Percentiles rank a stretch among this genome's conserved stretches.
Conservation (phyloP, 2,329 filamentous ascomycete genomes). For the Ophiosphaerella herpotricha region DNA sequence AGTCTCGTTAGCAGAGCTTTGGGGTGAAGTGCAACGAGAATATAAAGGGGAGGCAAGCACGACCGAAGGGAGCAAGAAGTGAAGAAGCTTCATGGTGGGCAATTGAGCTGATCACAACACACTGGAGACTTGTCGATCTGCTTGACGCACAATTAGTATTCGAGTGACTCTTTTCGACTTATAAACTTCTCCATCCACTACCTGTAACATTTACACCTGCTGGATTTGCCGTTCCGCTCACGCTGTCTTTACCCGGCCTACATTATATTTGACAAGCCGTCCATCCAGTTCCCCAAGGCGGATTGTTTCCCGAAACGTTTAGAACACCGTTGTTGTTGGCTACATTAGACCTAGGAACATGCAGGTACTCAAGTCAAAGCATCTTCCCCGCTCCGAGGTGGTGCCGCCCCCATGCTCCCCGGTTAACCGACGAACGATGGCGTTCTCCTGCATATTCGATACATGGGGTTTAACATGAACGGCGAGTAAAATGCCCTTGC, state of each 20-base stretch:
- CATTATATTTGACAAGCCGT: neutral
- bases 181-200: too few relatives aligned
- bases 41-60: conserved; percentile 4
- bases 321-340: neutral
- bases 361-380: conserved; percentile 6
- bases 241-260: neutral
- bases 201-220: neutral
- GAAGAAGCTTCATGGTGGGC: conserved; percentile 5
- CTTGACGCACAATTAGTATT: neutral
- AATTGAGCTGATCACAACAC: neutral
- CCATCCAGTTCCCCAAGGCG: neutral
- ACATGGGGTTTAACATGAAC: neutral
- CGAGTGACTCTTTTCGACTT: neutral
- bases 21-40: conserved; percentile 5
- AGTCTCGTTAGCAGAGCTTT: conserved; percentile 7
- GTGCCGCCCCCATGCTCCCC: conserved; percentile 1
- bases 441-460: neutral
- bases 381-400: conserved; percentile 3
- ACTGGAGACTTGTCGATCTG: neutral
- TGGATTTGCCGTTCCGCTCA: neutral
- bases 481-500: too few relatives aligned
- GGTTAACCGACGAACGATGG: neutral
- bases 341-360: neutral
- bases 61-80: conserved; percentile 4
- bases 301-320: neutral